Evolutionary conservation across 2,329 filamentous ascomycete genomes (phyloP), one percentile per base, ranked within the genome.

Genomic region (Nothomitra cinnamomea): DNA sequence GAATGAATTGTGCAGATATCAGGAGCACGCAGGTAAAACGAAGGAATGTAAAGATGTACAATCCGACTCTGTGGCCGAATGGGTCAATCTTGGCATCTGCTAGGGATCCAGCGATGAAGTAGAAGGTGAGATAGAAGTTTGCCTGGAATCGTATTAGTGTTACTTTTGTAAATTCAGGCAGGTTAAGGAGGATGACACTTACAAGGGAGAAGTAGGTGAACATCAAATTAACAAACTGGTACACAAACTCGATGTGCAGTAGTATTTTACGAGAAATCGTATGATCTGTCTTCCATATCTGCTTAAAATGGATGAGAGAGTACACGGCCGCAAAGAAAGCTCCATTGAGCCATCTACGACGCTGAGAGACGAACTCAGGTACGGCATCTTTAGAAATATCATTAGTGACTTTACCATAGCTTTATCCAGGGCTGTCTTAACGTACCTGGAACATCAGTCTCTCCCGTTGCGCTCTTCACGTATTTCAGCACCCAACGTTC

Each of bases 121-220:
- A 98, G 71, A 98, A 98, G 55, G 89, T 94, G 52, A 98, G 81
- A 67, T 96, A 98, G 74, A 96, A 98, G 73, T 98, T 98, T 67
- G 90, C 89, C 70, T 73, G 48, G 2, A 24, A 48, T 51, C 17
- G 47, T 15, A 13, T 49, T 25, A 53, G 62, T 35, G 63, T 61
- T 49, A 55, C 17, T 35, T 22, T 12, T 50, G 6, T 15, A 28
- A 17, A 36, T 7, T 45, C 25, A 35, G 7, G 47, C 49, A 2
- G 19, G 12, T 6, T 1, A 45, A 45, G 19, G 19, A 15, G 24
- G 53, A 48, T 25, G 13, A 5, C 1, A 63, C 67, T 57, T 62
- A 70, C 72, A 60, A 98, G 80, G 10, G 90, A 95, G 72, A 98
- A 96, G 72, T 87, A 98, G 47, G 92, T 98, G 72, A 98, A 98